These are phyloP conservation scores for Arabidopsis arenosa DNA, from an alignment of 345 rosid species.

Conservation along the genomic window DNA sequence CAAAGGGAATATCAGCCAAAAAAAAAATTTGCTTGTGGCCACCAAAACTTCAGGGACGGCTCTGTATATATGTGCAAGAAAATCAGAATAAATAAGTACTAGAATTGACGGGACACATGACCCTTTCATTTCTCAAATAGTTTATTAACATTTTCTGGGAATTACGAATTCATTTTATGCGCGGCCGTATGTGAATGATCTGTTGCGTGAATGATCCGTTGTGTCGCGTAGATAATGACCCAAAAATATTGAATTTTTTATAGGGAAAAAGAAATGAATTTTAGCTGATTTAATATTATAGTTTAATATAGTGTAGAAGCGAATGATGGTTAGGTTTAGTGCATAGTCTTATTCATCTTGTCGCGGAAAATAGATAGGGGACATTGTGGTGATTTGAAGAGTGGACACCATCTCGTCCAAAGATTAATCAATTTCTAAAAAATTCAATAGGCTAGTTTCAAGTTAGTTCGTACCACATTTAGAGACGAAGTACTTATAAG, in stretches of 20 bases:
- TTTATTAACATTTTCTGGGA: not conserved
- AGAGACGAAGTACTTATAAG: constrained; percentile 27
- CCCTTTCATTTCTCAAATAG: constrained; percentile 2
- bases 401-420: constrained; percentile 45
- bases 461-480: constrained; percentile 27
- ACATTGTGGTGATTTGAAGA: constrained; percentile 40
- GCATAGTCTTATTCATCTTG: constrained; percentile 35
- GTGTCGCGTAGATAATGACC: constrained; percentile 21
- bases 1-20: no score
- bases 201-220: constrained; percentile 27
- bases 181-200: constrained; percentile 17
- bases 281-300: constrained; percentile 17
- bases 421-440: constrained; percentile 10
- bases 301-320: constrained; percentile 5
- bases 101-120: not conserved
- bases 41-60: no score
- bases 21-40: no score
- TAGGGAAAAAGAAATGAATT: no score
- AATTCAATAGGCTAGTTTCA: not conserved
- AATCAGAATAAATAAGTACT: not conserved
- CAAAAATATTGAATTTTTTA: not conserved
- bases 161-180: not conserved
- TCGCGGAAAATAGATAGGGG: constrained; percentile 31
- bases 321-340: constrained; percentile 34
- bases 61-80: not conserved